Evolutionary conservation across 179 eudicot species (phyloP).

Genomic region (Gypsophila paniculata): DNA sequence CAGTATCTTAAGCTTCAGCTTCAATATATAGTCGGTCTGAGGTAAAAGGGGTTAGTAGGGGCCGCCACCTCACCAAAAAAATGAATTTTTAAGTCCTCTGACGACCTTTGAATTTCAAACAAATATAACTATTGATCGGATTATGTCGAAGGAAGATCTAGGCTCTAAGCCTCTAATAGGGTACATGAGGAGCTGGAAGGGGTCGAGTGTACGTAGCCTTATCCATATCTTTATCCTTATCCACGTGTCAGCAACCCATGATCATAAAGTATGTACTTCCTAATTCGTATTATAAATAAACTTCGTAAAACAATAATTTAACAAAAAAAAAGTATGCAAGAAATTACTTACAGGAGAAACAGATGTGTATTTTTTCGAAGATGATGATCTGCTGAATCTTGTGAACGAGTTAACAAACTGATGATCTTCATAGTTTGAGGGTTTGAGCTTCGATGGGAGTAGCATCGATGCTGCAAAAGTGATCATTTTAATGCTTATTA

Average conservation of each 20-base stretch:
- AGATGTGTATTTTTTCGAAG: constrained; percentile 34
- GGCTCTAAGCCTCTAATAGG: no score
- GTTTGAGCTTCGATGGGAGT: constrained; percentile 46
- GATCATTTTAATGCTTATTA: constrained; percentile 30
- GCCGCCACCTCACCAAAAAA: background rate
- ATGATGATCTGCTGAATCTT: constrained; percentile 26
- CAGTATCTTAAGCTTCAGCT: no score
- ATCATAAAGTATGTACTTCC: background rate
- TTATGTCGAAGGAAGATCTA: no score
- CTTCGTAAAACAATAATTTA: background rate
- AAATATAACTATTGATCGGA: no score
- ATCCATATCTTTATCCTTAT: background rate
- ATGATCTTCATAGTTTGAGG: constrained; percentile 29
- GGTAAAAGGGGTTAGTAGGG: no score
- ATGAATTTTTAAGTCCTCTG: no score
- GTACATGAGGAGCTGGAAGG: no score
- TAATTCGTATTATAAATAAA: no score
- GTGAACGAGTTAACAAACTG: constrained; percentile 19
- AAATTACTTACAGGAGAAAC: constrained; percentile 38
- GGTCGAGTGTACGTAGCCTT: no score
- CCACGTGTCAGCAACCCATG: background rate
- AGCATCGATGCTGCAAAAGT: constrained; percentile 41
- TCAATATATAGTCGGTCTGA: no score
- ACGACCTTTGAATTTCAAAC: no score
- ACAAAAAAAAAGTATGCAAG: background rate